These are phyloP conservation scores for Wickerhamiella parazyma DNA, from an alignment of 805 yeast species.

Conservation along the genomic window DNA sequence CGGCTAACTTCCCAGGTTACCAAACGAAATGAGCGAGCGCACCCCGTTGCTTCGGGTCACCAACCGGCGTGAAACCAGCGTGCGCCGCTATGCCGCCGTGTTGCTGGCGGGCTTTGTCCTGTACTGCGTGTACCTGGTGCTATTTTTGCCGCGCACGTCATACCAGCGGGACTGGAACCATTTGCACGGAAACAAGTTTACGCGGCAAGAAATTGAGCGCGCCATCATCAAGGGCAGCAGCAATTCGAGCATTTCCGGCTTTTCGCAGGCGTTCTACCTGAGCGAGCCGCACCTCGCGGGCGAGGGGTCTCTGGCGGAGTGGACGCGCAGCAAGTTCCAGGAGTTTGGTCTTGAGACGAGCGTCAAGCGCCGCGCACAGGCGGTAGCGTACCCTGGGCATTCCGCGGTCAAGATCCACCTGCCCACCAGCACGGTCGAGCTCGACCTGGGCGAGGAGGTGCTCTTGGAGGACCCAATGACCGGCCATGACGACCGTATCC, in stretches of 20 bases:
- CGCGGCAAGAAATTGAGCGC: slow-evolving; percentile 15
- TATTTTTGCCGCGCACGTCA: slow-evolving; percentile 21
- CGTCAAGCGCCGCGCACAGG: slow-evolving; percentile 33
- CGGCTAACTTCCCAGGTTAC: no score
- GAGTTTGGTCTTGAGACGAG: slow-evolving; percentile 45
- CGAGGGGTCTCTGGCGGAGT: slow-evolving; percentile 31
- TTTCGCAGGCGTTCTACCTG: slow-evolving; percentile 18
- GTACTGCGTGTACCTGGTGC: slow-evolving; percentile 17
- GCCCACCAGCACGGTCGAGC: slow-evolving; percentile 25
- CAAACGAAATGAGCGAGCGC: slow-evolving; percentile 7
- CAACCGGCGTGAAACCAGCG: not conserved
- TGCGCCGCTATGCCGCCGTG: slow-evolving; percentile 20
- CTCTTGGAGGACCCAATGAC: slow-evolving; percentile 41
- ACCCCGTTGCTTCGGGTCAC: slow-evolving; percentile 11
- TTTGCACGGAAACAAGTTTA: slow-evolving; percentile 13
- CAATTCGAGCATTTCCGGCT: slow-evolving; percentile 9
- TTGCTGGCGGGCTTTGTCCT: slow-evolving; percentile 14
- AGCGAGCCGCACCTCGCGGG: slow-evolving; percentile 28
- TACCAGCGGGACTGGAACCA: slow-evolving; percentile 21
- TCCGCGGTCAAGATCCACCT: slow-evolving; percentile 36
- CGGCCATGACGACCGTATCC: slow-evolving; percentile 35
- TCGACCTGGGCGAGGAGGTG: slow-evolving; percentile 40
- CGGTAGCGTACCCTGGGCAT: slow-evolving; percentile 46
- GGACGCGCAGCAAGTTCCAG: slow-evolving; percentile 43
- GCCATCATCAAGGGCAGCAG: slow-evolving; percentile 9